Conservation (phyloP, 2,329 filamentous ascomycete genomes). For the Botryosphaeria dothidea region DNA sequence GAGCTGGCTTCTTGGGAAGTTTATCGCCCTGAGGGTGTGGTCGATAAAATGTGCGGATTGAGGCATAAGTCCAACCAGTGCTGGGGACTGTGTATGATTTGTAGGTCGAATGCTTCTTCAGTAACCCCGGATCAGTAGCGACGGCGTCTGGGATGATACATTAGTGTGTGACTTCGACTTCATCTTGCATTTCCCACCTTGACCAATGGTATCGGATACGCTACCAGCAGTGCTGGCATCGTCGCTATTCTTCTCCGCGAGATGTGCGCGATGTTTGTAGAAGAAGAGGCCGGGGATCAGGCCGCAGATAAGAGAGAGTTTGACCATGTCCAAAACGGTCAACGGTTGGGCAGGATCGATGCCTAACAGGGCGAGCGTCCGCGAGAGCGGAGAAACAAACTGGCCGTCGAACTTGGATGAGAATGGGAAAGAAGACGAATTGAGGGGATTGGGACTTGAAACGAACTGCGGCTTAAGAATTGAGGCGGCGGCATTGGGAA, state of each 20-base stretch:
- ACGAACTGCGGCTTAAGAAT: conserved; percentile 6
- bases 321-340: conserved; percentile 38
- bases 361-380: conserved; percentile 29
- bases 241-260: conserved; percentile 1
- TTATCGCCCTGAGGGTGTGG: conserved; percentile 81
- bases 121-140: conserved; percentile 72
- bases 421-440: background rate
- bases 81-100: conserved; percentile 70
- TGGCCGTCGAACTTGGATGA: background rate
- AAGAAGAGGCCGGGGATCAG: conserved; percentile 37
- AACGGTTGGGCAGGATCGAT: conserved; percentile 24
- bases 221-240: conserved; percentile 23
- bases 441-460: background rate
- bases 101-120: conserved; percentile 73
- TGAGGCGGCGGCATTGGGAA: background rate
- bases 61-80: conserved; percentile 67
- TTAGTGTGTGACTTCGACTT: conserved; percentile 7
- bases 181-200: conserved; percentile 10
- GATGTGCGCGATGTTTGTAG: conserved; percentile 28
- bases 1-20: conserved; percentile 70
- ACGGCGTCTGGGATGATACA: conserved; percentile 43
- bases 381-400: conserved; percentile 20
- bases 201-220: conserved; percentile 11
- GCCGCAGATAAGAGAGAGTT: conserved; percentile 38
- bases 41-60: conserved; percentile 79